phyloP scores from a whole-genome alignment of 1,284 basidiomycete genomes.

The Violaceomyces palustris region DNA sequence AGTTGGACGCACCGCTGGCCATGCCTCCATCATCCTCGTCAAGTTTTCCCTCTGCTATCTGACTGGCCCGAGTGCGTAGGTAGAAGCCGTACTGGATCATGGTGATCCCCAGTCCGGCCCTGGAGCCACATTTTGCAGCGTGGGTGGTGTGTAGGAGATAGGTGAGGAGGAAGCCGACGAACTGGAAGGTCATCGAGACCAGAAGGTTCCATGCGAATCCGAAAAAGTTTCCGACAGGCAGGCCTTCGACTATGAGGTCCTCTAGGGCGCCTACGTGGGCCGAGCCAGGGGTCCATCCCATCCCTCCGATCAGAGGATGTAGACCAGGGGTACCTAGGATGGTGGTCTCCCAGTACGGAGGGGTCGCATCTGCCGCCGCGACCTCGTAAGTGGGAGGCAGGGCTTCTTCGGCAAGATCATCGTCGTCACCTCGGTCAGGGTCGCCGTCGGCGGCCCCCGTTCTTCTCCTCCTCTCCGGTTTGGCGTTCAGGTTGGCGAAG shows the following conservation, averaged over 20 bases:
- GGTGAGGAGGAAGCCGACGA: slow-evolving; percentile 60
- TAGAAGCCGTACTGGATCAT: slow-evolving; percentile 80
- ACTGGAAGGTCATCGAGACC: slow-evolving; percentile 92
- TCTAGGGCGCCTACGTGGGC: slow-evolving; percentile 52
- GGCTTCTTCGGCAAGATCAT: slow-evolving; percentile 59
- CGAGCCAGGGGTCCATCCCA: slow-evolving; percentile 49
- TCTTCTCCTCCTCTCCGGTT: slow-evolving; percentile 61
- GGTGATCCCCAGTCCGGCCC: slow-evolving; percentile 88
- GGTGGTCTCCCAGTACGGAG: slow-evolving; percentile 95
- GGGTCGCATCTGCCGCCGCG: slow-evolving; percentile 84
- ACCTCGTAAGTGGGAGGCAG: slow-evolving; percentile 70
- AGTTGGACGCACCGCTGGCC: slow-evolving; percentile 37
- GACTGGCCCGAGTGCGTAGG: slow-evolving; percentile 59
- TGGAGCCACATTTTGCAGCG: slow-evolving; percentile 86
- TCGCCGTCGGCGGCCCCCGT: slow-evolving; percentile 7
- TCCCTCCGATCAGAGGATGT: slow-evolving; percentile 57
- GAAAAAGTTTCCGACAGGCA: slow-evolving; percentile 62
- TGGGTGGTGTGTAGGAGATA: slow-evolving; percentile 63
- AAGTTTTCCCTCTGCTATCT: slow-evolving; percentile 48
- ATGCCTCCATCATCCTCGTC: slow-evolving; percentile 8
- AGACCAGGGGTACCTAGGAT: slow-evolving; percentile 59
- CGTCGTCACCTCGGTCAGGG: slow-evolving; percentile 62
- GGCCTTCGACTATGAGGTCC: slow-evolving; percentile 60
- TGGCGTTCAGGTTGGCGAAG: slow-evolving; percentile 89
- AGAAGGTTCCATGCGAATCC: slow-evolving; percentile 73